Base-by-base conservation (phyloP, 2,329 filamentous ascomycete genomes). In the Cylindrodendrum hubeiense region DNA sequence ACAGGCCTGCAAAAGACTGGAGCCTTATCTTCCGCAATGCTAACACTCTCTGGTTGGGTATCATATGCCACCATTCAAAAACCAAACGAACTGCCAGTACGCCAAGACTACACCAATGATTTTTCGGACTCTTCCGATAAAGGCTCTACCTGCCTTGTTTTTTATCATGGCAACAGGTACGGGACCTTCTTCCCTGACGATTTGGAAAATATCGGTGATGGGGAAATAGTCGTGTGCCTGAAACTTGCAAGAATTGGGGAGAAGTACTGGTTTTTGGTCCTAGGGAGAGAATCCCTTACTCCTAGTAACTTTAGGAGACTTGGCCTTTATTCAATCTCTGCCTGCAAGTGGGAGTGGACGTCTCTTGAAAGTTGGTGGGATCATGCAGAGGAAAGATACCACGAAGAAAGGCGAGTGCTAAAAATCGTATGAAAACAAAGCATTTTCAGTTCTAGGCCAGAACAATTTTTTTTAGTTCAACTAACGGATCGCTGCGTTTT, bases 291-390 rank as follows among this genome's bases (percentile, higher is more conserved):
- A 1, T 9, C 21, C 4, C 19, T 34, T 3, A 30, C 24, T 2
- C 26, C 54, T 3, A 28, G 28, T 10, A 51, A 34, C 2, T 66
- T 49, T 28, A 63, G 28, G 21, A 63, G 63, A 51, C 5, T 63
- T 4, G 63, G 54, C 3, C 13, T 66, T 9, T 44, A 46, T 1
- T 28, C 59, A 15, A 54, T 59, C 5, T 21, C 17, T 3, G 50
- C 59, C 41, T 49, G 59, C 24, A 54, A 43, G 13, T 66, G 60
- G 63, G 6, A 30, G n/a, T 66, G 63, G 63, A 26, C 53, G 13
- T 58, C 59, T 12, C 51, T 28, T 1, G n/a, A 19, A 15, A 63
- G 59, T 22, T 66, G 63, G 63, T 53, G 47, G 2, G 30, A 41
- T 10, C 53, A 59, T 3, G 63, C 54, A 3, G 54, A 63, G 22